A percentile compares a stretch with the other conserved stretches of the same genome.
These are phyloP conservation scores for Yarrowia phangngaensis DNA, from an alignment of 805 yeast genomes.

Conservation along the genomic window DNA sequence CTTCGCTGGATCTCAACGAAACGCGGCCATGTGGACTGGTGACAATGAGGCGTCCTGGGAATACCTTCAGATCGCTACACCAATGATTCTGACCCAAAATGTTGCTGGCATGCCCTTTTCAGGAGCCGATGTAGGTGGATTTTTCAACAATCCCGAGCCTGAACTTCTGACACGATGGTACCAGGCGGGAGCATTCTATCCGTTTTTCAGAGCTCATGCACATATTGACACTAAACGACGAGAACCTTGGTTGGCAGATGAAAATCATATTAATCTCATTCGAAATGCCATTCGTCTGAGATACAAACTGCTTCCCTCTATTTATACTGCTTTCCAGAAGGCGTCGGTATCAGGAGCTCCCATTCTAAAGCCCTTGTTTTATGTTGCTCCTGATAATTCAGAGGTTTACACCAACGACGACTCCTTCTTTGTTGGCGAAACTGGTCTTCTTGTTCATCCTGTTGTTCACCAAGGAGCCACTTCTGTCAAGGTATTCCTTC, in stretches of 20 bases:
- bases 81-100: conserved; percentile 81
- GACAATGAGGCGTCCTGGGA: conserved; percentile 95
- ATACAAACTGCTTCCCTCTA: conserved; percentile 69
- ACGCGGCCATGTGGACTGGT: conserved; percentile 97
- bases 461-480: conserved; percentile 55
- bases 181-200: conserved; percentile 93
- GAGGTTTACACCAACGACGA: conserved; percentile 64
- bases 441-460: conserved; percentile 76
- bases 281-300: conserved; percentile 69
- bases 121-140: conserved; percentile 98
- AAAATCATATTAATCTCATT: conserved; percentile 62
- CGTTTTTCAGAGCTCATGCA: conserved; percentile 95
- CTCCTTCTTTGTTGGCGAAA: conserved; percentile 70
- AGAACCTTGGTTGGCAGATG: conserved; percentile 86
- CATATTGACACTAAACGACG: conserved; percentile 89
- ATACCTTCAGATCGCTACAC: conserved; percentile 70
- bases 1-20: conserved; percentile 85
- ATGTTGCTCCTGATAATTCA: conserved; percentile 39
- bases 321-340: conserved; percentile 74
- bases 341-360: conserved; percentile 63
- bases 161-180: conserved; percentile 91
- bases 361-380: conserved; percentile 46
- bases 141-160: conserved; percentile 80
- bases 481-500: conserved; percentile 48
- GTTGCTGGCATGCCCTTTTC: conserved; percentile 84